Conservation (phyloP, 305 asterid species). For the Rubia tinctorum region DNA sequence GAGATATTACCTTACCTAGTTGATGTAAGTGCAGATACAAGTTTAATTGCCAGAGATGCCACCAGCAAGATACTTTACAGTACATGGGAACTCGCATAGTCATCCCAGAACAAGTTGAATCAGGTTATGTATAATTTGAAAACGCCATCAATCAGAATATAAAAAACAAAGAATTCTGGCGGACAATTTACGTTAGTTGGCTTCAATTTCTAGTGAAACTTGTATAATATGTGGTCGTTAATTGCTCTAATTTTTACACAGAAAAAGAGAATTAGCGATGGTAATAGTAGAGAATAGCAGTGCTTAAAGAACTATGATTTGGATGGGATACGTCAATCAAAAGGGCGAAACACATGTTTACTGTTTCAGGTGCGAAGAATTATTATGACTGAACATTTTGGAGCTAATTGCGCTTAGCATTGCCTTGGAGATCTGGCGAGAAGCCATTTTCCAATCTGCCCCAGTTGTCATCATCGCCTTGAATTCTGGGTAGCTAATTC, state of each 20-base stretch:
- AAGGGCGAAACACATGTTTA: slow-evolving; percentile 6
- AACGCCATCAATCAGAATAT: no score
- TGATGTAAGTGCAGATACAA: no score
- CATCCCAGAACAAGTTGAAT: no score
- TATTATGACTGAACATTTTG: slow-evolving; percentile 54
- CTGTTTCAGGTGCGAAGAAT: slow-evolving; percentile 26
- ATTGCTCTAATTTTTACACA: not conserved
- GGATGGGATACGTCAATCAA: not conserved
- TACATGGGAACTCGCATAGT: no score
- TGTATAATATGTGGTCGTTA: not conserved
- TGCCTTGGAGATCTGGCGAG: slow-evolving; percentile 79
- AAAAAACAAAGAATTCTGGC: no score
- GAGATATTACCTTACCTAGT: no score
- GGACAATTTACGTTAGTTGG: no score
- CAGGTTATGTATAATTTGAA: no score
- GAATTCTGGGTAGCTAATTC: slow-evolving; percentile 73
- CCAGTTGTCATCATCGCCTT: slow-evolving; percentile 90
- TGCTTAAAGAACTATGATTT: not conserved
- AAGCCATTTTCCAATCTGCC: slow-evolving; percentile 88
- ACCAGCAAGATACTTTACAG: no score
- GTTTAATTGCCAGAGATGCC: no score
- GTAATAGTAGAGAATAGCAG: not conserved
- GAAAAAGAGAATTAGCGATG: not conserved
- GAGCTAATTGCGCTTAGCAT: slow-evolving; percentile 73
- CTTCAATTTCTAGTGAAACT: not conserved